Evolutionary conservation across 192 early-diverging fungal genomes (phyloP).

Genomic region (Coemansia sp.): DNA sequence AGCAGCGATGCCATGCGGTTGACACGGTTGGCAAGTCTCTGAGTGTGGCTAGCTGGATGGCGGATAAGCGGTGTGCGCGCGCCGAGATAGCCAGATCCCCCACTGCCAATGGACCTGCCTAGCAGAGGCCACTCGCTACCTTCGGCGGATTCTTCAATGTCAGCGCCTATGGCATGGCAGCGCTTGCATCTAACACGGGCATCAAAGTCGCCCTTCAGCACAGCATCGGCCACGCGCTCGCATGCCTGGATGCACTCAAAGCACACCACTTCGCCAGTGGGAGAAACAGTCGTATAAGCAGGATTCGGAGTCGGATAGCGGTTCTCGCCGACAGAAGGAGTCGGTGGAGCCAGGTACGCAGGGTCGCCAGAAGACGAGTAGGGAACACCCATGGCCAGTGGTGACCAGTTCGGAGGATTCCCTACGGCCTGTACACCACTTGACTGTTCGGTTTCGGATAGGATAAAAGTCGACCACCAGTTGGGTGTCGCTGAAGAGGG

Average conservation of each 20-base stretch:
- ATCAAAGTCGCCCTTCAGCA: constrained; percentile 50
- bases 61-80: constrained; percentile 33
- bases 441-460: not conserved
- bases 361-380: constrained; percentile 4
- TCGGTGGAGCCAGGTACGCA: constrained; percentile 44
- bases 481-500: constrained; percentile 14
- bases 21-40: constrained; percentile 47
- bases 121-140: constrained; percentile 31
- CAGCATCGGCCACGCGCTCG: constrained; percentile 49
- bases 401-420: constrained; percentile 31
- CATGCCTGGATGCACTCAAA: constrained; percentile 53
- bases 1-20: constrained; percentile 54
- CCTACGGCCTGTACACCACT: constrained; percentile 1
- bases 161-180: constrained; percentile 27
- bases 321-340: constrained; percentile 23
- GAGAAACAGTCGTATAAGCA: constrained; percentile 23
- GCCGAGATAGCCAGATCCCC: no score
- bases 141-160: constrained; percentile 2
- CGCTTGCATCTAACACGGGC: constrained; percentile 48
- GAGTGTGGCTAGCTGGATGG: constrained; percentile 38
- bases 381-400: constrained; percentile 18
- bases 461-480: constrained; percentile 50
- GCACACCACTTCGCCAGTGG: constrained; percentile 36
- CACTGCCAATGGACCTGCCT: not conserved
- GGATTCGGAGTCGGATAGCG: constrained; percentile 36